Evolutionary conservation across 1,139 yeast genomes (phyloP).

Genomic region (Pichia sorboxylosa): DNA sequence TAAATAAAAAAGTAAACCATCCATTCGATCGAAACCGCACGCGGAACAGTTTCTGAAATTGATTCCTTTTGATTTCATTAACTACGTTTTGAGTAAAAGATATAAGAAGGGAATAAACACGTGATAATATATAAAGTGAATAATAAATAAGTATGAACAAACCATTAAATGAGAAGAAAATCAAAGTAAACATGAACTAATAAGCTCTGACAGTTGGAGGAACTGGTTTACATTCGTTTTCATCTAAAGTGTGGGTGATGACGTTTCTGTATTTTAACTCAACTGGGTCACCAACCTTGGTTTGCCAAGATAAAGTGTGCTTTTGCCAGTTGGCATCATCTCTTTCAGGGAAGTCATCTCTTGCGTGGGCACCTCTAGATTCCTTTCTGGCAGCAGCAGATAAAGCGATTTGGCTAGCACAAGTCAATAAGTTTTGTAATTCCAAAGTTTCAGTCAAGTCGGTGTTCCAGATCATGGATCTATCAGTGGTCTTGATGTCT

Average conservation of each 20-base stretch:
- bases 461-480: constrained; percentile 98
- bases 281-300: constrained; percentile 56
- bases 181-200: constrained; percentile 6
- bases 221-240: constrained; percentile 84
- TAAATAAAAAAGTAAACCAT: too few relatives aligned
- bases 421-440: constrained; percentile 89
- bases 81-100: too few relatives aligned
- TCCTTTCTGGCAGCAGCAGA: constrained; percentile 94
- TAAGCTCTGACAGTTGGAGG: constrained; percentile 96
- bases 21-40: too few relatives aligned
- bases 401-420: constrained; percentile 92
- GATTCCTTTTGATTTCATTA: too few relatives aligned
- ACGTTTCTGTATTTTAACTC: constrained; percentile 80
- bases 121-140: neutral
- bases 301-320: constrained; percentile 92
- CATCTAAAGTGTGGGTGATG: constrained; percentile 75
- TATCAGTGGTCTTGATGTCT: constrained; percentile 77
- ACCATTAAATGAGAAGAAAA: neutral
- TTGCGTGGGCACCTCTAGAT: constrained; percentile 99
- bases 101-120: neutral
- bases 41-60: too few relatives aligned
- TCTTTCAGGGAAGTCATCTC: constrained; percentile 95
- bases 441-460: constrained; percentile 94
- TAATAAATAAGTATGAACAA: constrained; percentile 3
- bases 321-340: constrained; percentile 97